A percentile compares a stretch with the other conserved stretches of the same genome.
Evolutionary conservation across 768 basidiomycete species (phyloP).

Genomic region (Albatrellus ellisii): DNA sequence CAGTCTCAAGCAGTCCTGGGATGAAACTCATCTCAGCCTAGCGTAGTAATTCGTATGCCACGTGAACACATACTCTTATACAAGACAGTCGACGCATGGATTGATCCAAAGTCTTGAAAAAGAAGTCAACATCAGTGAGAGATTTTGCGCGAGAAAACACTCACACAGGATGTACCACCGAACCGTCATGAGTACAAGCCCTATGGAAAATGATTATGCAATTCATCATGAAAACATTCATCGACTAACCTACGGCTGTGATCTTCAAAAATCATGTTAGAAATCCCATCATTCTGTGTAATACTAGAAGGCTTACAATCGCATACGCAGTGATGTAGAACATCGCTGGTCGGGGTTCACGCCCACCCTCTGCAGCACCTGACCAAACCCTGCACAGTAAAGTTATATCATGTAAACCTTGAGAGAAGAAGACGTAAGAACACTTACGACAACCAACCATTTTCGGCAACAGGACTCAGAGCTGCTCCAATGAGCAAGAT

Average conservation of each 20-base stretch:
- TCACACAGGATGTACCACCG: conserved; percentile 64
- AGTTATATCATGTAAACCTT: neutral
- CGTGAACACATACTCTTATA: conserved; percentile 41
- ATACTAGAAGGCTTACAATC: conserved; percentile 30
- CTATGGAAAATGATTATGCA: conserved; percentile 18
- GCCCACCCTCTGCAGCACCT: conserved; percentile 17
- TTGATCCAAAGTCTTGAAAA: conserved; percentile 52
- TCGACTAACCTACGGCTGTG: too few relatives aligned
- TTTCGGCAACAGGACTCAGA: conserved; percentile 31
- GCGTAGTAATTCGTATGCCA: neutral
- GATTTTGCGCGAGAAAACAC: conserved; percentile 14
- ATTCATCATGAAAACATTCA: neutral
- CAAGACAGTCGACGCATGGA: conserved; percentile 64
- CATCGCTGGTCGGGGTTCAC: conserved; percentile 17
- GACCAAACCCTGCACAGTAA: conserved; percentile 25
- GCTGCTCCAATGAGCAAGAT: conserved; percentile 24
- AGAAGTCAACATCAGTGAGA: conserved; percentile 5
- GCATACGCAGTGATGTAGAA: conserved; percentile 70
- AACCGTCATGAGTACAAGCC: conserved; percentile 42
- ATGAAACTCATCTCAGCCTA: conserved; percentile 1
- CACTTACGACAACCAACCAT: conserved; percentile 30
- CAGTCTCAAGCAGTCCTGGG: conserved; percentile 53
- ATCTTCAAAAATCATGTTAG: too few relatives aligned
- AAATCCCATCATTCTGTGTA: too few relatives aligned
- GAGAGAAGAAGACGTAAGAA: conserved; percentile 2